phyloP scores from a whole-genome alignment of 2,329 filamentous ascomycete genomes.

The Pseudogymnoascus sp. region DNA sequence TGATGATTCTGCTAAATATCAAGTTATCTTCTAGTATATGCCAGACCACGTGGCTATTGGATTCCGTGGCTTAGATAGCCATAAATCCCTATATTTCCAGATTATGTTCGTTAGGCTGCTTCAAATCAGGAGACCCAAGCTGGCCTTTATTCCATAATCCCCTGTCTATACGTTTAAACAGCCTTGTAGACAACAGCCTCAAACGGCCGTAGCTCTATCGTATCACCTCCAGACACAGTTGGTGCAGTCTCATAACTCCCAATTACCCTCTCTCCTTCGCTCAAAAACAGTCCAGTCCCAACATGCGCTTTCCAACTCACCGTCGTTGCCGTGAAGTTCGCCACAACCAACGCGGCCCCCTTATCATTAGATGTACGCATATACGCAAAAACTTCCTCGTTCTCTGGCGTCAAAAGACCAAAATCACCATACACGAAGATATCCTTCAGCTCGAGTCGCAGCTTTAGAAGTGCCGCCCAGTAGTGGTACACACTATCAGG shows the following conservation, averaged over 20 bases:
- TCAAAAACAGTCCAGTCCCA: conserved; percentile 5
- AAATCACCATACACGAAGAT: conserved; percentile 63
- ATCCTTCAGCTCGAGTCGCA: conserved; percentile 53
- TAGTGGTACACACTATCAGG: conserved; percentile 48
- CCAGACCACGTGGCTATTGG: neutral
- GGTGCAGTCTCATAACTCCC: conserved; percentile 15
- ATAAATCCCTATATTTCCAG: neutral
- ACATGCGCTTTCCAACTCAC: conserved; percentile 16
- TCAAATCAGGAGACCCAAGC: neutral
- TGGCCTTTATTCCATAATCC: neutral
- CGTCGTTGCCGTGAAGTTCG: conserved; percentile 16
- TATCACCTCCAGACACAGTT: neutral
- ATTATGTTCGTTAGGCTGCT: neutral
- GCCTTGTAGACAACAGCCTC: conserved; percentile 16
- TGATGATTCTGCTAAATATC: neutral
- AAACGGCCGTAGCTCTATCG: conserved; percentile 16
- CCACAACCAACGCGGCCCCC: conserved; percentile 13
- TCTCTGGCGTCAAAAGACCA: conserved; percentile 39
- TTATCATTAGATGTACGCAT: conserved; percentile 29
- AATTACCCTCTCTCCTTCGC: conserved; percentile 12
- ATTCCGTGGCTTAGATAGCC: neutral
- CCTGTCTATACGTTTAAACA: neutral
- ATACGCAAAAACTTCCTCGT: conserved; percentile 50
- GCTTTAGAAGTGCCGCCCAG: conserved; percentile 50
- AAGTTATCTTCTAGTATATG: neutral